A percentile compares a stretch with the other conserved stretches of the same genome.
Conservation (phyloP, 306 rosid species). For the Pterocarpus santalinus region DNA sequence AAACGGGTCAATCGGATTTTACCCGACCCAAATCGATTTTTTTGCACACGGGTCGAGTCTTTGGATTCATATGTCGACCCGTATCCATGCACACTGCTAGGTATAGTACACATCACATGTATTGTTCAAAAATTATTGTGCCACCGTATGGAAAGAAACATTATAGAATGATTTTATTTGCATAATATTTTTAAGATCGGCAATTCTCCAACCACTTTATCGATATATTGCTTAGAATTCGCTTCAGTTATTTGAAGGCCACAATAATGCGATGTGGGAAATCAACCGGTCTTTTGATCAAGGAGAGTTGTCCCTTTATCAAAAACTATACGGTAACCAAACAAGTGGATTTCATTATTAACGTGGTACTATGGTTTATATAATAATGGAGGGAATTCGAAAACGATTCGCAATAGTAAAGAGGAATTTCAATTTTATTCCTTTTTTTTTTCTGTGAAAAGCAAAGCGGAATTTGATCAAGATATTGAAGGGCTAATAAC, state of each 20-base stretch:
- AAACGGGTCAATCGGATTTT: no score
- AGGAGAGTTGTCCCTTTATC: conserved; percentile 77
- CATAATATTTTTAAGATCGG: not conserved
- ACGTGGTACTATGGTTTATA: conserved; percentile 45
- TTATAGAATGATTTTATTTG: conserved; percentile 14
- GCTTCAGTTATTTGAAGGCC: conserved; percentile 48
- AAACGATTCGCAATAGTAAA: conserved; percentile 33
- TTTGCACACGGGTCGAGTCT: no score
- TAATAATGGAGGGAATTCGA: conserved; percentile 42
- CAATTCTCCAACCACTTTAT: conserved; percentile 50
- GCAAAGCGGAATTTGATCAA: conserved; percentile 47
- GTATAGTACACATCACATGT: not conserved
- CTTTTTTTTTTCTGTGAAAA: not conserved
- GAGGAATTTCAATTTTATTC: not conserved
- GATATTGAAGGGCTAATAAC: conserved; percentile 13
- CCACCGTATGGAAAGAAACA: not conserved
- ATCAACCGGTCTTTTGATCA: conserved; percentile 44
- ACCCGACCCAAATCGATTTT: no score
- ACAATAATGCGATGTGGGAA: conserved; percentile 46
- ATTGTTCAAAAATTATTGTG: not conserved
- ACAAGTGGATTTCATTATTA: conserved; percentile 51
- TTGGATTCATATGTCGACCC: no score
- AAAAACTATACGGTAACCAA: conserved; percentile 70
- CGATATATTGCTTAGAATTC: conserved; percentile 51
- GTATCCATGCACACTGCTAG: not conserved